Percentiles rank a stretch among this genome's conserved stretches.
phyloP scores from a whole-genome alignment of 2,329 filamentous ascomycete species.

The Achaetomium macrosporum region DNA sequence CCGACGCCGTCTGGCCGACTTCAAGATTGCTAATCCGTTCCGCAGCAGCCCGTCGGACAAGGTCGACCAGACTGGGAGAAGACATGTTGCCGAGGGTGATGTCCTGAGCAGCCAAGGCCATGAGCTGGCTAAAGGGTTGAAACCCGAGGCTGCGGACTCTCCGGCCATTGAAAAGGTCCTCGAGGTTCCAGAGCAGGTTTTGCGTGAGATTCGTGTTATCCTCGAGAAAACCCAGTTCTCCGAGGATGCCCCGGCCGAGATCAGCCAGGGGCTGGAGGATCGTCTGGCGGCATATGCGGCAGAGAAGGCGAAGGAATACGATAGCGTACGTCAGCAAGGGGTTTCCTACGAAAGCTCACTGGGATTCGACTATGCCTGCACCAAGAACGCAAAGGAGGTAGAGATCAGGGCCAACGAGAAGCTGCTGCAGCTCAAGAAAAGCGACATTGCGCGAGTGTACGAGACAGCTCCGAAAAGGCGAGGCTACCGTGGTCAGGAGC shows the following conservation, averaged over 20 bases:
- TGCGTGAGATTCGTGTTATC: background rate
- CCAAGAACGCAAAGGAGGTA: constrained; percentile 7
- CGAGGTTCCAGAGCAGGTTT: background rate
- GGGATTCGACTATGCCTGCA: constrained; percentile 18
- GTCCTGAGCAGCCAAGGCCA: constrained; percentile 1
- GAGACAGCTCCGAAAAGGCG: constrained; percentile 25
- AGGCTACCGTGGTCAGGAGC: constrained; percentile 40
- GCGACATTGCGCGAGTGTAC: constrained; percentile 36
- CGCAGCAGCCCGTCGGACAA: constrained; percentile 11
- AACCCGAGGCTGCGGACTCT: background rate
- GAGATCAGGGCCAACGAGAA: constrained; percentile 36
- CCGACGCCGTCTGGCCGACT: constrained; percentile 2
- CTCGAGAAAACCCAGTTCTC: background rate
- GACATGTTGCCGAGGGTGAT: background rate
- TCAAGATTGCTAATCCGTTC: constrained; percentile 13
- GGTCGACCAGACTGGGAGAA: background rate
- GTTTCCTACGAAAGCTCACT: constrained; percentile 8
- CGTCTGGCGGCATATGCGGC: background rate
- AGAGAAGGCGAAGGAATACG: constrained; percentile 6
- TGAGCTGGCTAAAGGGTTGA: background rate
- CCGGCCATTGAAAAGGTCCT: background rate
- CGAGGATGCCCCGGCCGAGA: background rate
- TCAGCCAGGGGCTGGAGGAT: background rate
- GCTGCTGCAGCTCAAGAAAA: constrained; percentile 33
- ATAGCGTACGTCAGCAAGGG: constrained; percentile 6